Evolutionary conservation across 331 rosid genomes (phyloP).

Genomic region (Pyracantha coccinea): DNA sequence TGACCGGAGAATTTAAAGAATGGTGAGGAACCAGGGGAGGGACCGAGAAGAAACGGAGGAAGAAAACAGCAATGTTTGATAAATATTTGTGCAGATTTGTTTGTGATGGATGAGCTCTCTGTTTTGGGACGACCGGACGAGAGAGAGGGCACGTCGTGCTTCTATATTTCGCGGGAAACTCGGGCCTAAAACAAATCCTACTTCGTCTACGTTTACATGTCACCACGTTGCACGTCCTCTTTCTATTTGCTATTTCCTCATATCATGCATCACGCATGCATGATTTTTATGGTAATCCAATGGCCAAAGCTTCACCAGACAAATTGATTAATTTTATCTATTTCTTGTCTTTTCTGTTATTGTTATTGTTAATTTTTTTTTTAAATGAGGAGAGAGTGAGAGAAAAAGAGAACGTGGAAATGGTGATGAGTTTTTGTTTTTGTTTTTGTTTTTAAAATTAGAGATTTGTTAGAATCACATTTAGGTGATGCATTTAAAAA

Average conservation of each 20-base stretch:
- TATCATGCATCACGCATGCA: too few species aligned
- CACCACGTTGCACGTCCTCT: slow-evolving; percentile 44
- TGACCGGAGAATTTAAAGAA: background rate
- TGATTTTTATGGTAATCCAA: background rate
- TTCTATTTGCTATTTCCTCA: slow-evolving; percentile 16
- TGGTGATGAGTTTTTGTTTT: too few species aligned
- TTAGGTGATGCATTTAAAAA: too few species aligned
- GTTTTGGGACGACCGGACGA: background rate
- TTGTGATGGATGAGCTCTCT: too few species aligned
- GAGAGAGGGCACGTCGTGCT: background rate
- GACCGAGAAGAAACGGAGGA: slow-evolving; percentile 12
- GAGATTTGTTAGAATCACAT: too few species aligned
- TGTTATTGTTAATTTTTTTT: too few species aligned
- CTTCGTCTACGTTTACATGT: slow-evolving; percentile 23
- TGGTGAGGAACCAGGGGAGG: background rate
- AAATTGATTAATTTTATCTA: too few species aligned
- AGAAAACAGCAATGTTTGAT: too few species aligned
- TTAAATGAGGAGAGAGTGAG: too few species aligned
- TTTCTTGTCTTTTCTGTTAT: too few species aligned
- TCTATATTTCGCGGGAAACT: slow-evolving; percentile 41
- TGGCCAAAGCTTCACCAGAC: background rate
- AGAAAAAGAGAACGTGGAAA: too few species aligned
- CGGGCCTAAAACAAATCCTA: slow-evolving; percentile 19
- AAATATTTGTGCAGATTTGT: background rate
- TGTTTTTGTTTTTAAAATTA: too few species aligned